Percentiles rank a stretch among this genome's conserved stretches.
phyloP scores from a whole-genome alignment of 2,329 filamentous ascomycete genomes.

The Nemania sp. region DNA sequence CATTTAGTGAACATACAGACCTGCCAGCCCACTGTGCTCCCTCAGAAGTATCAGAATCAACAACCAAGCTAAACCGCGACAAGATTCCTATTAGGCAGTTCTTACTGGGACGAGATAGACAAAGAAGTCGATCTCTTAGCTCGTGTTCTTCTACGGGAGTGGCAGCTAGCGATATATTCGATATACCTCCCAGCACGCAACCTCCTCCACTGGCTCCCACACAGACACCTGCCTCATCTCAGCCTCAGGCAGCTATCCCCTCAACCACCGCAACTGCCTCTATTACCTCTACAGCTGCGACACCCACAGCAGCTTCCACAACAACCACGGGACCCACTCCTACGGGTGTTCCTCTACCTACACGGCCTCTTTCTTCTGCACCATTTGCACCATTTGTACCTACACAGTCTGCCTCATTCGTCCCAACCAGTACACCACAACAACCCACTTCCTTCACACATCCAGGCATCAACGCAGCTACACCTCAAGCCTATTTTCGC shows the following conservation, averaged over 20 bases:
- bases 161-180: background rate
- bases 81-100: too few relatives aligned
- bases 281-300: background rate
- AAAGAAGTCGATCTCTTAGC: background rate
- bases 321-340: background rate
- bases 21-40: background rate
- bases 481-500: background rate
- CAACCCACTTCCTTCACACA: constrained; percentile 3
- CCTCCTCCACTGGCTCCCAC: background rate
- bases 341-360: background rate
- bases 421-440: background rate
- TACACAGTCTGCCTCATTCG: background rate
- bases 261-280: background rate
- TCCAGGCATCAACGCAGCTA: background rate
- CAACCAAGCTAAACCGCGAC: too few relatives aligned
- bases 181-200: background rate
- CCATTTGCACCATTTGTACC: background rate
- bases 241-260: background rate
- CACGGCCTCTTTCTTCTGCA: background rate
- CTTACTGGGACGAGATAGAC: background rate
- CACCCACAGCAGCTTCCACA: background rate
- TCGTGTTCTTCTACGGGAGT: background rate
- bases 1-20: background rate
- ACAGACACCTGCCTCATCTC: background rate
- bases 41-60: background rate